Evolutionary conservation across 1,284 basidiomycete species (phyloP).

Genomic region (Trichosporon sp.): DNA sequence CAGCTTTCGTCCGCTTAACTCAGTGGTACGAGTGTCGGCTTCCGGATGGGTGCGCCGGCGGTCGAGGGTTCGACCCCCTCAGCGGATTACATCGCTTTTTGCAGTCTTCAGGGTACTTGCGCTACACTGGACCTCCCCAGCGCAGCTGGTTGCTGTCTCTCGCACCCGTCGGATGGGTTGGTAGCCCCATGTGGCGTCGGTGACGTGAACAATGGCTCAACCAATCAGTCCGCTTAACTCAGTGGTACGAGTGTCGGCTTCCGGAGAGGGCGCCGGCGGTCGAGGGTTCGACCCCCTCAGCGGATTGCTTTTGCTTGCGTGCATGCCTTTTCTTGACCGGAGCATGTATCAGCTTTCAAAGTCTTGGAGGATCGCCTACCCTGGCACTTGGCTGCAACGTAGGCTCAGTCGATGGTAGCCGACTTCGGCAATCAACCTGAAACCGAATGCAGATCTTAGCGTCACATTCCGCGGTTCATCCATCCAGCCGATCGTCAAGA

Average conservation of each 20-base stretch:
- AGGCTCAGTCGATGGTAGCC: background rate
- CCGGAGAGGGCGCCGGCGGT: constrained; percentile 12
- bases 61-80: constrained; percentile 14
- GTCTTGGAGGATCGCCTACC: no score
- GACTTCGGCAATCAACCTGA: background rate
- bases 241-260: constrained; percentile 14
- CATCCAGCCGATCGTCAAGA: background rate
- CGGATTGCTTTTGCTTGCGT: constrained; percentile 10
- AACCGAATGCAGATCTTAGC: background rate
- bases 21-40: constrained; percentile 14
- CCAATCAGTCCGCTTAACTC: constrained; percentile 2
- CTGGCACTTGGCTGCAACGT: no score
- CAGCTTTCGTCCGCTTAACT: constrained; percentile 11
- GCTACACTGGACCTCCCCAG: background rate
- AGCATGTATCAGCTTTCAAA: no score
- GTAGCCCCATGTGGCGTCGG: background rate
- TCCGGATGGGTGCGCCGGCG: constrained; percentile 11
- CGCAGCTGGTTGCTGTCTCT: background rate
- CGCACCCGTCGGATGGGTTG: background rate
- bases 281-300: constrained; percentile 14
- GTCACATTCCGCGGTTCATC: background rate
- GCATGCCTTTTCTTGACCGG: background rate
- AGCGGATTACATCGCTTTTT: constrained; percentile 10
- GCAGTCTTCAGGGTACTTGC: background rate
- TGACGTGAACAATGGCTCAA: background rate